Conservation (phyloP, 352 stramenopile genomes). For the Pythium coloratum region DNA sequence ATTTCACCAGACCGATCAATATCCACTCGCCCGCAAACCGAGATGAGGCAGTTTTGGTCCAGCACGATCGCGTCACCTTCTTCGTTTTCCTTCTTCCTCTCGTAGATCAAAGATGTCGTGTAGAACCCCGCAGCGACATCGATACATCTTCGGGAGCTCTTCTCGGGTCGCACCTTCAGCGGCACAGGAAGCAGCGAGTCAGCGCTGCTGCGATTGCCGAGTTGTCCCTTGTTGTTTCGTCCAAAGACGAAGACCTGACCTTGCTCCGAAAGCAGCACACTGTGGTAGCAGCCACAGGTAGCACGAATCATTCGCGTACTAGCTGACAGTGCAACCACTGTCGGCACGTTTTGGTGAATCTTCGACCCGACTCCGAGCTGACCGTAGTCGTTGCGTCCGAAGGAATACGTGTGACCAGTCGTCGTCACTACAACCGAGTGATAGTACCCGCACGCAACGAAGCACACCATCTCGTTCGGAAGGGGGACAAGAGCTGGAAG, state of each 20-base stretch:
- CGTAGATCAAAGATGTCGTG: constrained; percentile 84
- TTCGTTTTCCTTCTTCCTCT: constrained; percentile 82
- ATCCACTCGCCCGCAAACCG: constrained; percentile 80
- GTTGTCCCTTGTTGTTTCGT: constrained; percentile 88
- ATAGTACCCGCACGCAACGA: constrained; percentile 87
- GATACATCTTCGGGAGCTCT: constrained; percentile 72
- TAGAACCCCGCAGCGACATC: constrained; percentile 87
- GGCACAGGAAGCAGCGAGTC: constrained; percentile 81
- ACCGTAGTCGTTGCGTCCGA: constrained; percentile 87
- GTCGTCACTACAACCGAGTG: constrained; percentile 76
- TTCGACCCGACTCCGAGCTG: constrained; percentile 86
- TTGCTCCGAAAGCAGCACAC: constrained; percentile 80
- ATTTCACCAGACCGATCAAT: constrained; percentile 86
- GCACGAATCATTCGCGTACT: constrained; percentile 71
- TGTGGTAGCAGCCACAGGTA: constrained; percentile 88
- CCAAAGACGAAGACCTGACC: constrained; percentile 85
- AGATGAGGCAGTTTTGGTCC: constrained; percentile 66
- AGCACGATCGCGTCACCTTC: constrained; percentile 56
- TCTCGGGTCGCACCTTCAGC: constrained; percentile 80
- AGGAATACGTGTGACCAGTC: constrained; percentile 66
- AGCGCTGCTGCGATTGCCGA: constrained; percentile 81
- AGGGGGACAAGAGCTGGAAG: constrained; percentile 52
- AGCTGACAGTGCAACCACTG: constrained; percentile 63
- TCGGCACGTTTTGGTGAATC: constrained; percentile 77
- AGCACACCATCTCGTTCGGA: constrained; percentile 74